Conservation (phyloP, 495 filamentous ascomycete species). For the Tuber indicum region DNA sequence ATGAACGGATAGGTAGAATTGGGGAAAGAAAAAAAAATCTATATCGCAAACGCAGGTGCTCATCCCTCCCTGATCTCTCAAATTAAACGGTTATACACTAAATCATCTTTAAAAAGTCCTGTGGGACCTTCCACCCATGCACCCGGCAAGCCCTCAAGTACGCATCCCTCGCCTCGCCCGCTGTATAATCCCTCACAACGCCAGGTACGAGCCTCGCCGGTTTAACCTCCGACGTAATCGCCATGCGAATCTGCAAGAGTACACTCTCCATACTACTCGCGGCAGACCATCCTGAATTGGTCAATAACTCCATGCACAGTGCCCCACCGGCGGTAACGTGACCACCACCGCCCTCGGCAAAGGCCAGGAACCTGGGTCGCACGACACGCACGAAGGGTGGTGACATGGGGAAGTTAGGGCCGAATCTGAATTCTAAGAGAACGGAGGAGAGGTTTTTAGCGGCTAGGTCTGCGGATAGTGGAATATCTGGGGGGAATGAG, state of each 20-base stretch:
- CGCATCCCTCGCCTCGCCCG: constrained; percentile 66
- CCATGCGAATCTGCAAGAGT: constrained; percentile 73
- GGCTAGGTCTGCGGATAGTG: constrained; percentile 71
- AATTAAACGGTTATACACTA: neutral
- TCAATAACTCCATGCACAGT: constrained; percentile 88
- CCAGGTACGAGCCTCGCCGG: constrained; percentile 60
- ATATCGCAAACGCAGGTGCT: neutral
- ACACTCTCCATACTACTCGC: constrained; percentile 70
- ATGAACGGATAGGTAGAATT: neutral
- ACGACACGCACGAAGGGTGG: constrained; percentile 85
- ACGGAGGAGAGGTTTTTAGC: constrained; percentile 53
- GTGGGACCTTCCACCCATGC: constrained; percentile 61
- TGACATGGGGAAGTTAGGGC: constrained; percentile 62
- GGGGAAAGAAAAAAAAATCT: neutral
- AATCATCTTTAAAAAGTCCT: constrained; percentile 41
- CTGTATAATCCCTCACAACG: constrained; percentile 48
- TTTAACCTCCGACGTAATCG: constrained; percentile 62
- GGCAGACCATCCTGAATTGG: constrained; percentile 73
- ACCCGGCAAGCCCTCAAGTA: constrained; percentile 58
- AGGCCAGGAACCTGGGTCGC: constrained; percentile 68
- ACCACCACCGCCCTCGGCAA: constrained; percentile 68
- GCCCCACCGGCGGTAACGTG: constrained; percentile 85
- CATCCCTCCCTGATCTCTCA: neutral
- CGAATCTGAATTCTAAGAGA: constrained; percentile 76
- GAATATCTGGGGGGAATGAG: constrained; percentile 63